A percentile compares a stretch with the other conserved stretches of the same genome.
phyloP scores from a whole-genome alignment of 2,329 filamentous ascomycete genomes.

The Lasiodiplodia gonubiensis region DNA sequence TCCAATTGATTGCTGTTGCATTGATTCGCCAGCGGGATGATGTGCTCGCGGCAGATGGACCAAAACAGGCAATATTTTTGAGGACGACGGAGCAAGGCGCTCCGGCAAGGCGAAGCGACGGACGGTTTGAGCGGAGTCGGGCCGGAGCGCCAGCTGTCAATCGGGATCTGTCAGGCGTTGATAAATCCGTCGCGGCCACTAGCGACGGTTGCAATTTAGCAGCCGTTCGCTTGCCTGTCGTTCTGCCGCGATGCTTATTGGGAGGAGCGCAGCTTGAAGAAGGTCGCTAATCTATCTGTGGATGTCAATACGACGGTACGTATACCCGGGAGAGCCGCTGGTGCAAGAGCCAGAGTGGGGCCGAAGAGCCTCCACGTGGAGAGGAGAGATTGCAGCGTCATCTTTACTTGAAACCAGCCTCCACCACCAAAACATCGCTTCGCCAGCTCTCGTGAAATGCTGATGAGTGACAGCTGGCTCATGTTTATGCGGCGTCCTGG shows the following conservation, averaged over 20 bases:
- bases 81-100: background rate
- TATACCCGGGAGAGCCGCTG: background rate
- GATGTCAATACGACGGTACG: background rate
- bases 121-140: background rate
- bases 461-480: background rate
- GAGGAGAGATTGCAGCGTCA: background rate
- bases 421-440: conserved; percentile 7
- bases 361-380: conserved; percentile 9
- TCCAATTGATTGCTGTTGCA: background rate
- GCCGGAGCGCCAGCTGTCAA: background rate
- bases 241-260: background rate
- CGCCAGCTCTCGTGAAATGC: background rate
- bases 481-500: background rate
- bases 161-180: background rate
- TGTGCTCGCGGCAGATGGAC: background rate
- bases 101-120: background rate
- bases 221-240: background rate
- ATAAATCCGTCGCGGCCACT: background rate
- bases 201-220: background rate
- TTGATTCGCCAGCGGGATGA: background rate
- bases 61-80: background rate
- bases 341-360: background rate
- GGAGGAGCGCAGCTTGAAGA: background rate
- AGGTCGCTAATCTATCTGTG: conserved; percentile 8
- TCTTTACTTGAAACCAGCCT: conserved; percentile 10